Evolutionary conservation across 139 green algal genomes (phyloP), one percentile per base, ranked within the genome.

Genomic region (Coelastrella sp.): DNA sequence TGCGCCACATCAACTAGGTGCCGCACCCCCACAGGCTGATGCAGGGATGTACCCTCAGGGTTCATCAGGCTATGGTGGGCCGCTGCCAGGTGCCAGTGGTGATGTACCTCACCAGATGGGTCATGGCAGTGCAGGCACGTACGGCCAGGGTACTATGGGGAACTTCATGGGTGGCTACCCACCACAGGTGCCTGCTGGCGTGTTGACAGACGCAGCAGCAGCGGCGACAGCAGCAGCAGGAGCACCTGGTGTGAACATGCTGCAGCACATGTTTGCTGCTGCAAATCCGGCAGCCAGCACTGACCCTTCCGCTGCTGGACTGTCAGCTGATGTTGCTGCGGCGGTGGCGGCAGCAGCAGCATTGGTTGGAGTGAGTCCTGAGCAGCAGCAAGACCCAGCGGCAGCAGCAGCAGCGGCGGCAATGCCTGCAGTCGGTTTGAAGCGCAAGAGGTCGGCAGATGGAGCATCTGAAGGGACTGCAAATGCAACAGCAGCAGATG

Each of bases 301-400:
- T 49, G 35, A 49, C 3, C 1, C 35, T 49, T 49, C 35, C 35
- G 35, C 35, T n/a, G 82, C 11, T 59, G 82, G 20, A 61, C 14
- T 66, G 27, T 27, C 82, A 68, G 82, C 61, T 76, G 82, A 56
- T 76, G 82, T 27, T 7, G 82, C 81, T 57, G 65, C 81, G 7
- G 81, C 24, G 14, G 57, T 59, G 11, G 81, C 82, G 59, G 82
- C 82, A 79, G 61, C 82, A 79, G 82, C 82, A 79, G 82, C 82
- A 79, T n/a, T 70, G 56, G 82, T 20, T 27, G 63, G 22, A 7
- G 24, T 22, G 20, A 35, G 27, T 24, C 9, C 7, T 12, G 68
- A 20, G 35, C 6, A 15, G 35, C 19, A 85, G 9, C n/a, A n/a
- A 24, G 22, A 72, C 9, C 57, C 80, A 74, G 80, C 80, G 25